Evolutionary conservation across 257 asterid species (phyloP).

Genomic region (Gardenia jasminoides): DNA sequence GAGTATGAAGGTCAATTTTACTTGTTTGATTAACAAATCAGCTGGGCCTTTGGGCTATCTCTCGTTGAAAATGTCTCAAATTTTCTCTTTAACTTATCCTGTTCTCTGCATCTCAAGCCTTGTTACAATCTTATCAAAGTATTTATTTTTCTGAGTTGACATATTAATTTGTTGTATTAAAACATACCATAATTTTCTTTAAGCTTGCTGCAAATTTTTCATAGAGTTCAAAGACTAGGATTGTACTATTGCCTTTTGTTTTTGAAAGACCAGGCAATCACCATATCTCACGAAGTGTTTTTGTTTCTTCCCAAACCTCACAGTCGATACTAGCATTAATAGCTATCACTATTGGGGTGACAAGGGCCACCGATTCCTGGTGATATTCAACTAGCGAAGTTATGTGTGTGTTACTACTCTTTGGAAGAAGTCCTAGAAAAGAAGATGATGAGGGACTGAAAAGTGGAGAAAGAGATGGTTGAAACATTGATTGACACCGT

Average conservation of each 20-base stretch:
- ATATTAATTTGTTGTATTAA: neutral
- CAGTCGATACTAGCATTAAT: constrained; percentile 75
- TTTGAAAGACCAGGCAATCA: neutral
- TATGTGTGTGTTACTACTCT: neutral
- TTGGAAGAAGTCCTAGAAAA: neutral
- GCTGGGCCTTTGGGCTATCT: too few species aligned
- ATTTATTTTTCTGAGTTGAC: neutral
- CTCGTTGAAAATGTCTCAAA: too few species aligned
- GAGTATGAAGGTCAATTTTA: too few species aligned
- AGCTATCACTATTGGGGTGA: constrained; percentile 76
- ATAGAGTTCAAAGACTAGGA: neutral
- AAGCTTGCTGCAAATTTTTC: neutral
- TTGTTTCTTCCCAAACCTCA: neutral
- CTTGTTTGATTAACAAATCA: too few species aligned
- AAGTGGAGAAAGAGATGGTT: neutral
- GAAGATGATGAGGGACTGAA: neutral
- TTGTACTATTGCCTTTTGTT: neutral
- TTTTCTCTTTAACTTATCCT: too few species aligned
- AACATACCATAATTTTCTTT: neutral
- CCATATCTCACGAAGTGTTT: neutral
- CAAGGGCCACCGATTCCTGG: constrained; percentile 61
- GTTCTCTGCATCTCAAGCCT: too few species aligned
- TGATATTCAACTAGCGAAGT: constrained; percentile 33
- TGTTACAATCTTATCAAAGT: too few species aligned
- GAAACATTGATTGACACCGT: neutral